Conservation (phyloP, 441 rosid species). For the Mallotus repandus region DNA sequence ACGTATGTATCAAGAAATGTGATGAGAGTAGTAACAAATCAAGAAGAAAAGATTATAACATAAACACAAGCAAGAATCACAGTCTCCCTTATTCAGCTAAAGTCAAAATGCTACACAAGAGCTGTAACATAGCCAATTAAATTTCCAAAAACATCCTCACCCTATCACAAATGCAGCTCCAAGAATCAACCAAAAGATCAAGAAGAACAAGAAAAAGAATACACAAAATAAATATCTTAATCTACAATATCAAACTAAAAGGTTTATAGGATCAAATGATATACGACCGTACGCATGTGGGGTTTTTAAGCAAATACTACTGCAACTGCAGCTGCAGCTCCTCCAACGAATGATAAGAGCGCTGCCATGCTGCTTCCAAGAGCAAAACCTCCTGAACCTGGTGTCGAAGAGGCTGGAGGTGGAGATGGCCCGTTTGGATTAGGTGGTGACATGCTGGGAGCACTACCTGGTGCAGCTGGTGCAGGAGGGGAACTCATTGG, state of each 20-base stretch:
- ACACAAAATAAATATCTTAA: slow-evolving; percentile 32
- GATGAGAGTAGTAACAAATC: background rate
- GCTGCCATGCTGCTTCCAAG: slow-evolving; percentile 28
- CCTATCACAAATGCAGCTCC: slow-evolving; percentile 27
- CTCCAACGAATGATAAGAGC: slow-evolving; percentile 32
- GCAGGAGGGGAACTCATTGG: background rate
- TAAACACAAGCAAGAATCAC: slow-evolving; percentile 22
- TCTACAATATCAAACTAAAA: slow-evolving; percentile 15
- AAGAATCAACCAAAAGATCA: slow-evolving; percentile 25
- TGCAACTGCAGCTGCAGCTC: slow-evolving; percentile 33
- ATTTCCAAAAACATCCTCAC: slow-evolving; percentile 16
- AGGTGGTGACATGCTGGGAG: slow-evolving; percentile 5
- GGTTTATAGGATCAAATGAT: background rate
- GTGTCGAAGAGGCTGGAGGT: background rate
- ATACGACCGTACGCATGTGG: background rate
- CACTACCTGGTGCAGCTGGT: background rate
- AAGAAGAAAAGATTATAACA: background rate
- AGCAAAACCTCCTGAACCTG: slow-evolving; percentile 27
- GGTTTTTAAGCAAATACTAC: slow-evolving; percentile 30
- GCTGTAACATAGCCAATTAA: slow-evolving; percentile 16
- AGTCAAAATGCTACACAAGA: slow-evolving; percentile 33
- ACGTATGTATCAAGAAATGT: background rate
- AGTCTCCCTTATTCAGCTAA: slow-evolving; percentile 31
- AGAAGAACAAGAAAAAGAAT: slow-evolving; percentile 21
- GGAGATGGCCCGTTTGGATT: background rate